These are phyloP conservation scores for Plasmodium adleri DNA, from an alignment of 169 alveolate species.

Conservation along the genomic window DNA sequence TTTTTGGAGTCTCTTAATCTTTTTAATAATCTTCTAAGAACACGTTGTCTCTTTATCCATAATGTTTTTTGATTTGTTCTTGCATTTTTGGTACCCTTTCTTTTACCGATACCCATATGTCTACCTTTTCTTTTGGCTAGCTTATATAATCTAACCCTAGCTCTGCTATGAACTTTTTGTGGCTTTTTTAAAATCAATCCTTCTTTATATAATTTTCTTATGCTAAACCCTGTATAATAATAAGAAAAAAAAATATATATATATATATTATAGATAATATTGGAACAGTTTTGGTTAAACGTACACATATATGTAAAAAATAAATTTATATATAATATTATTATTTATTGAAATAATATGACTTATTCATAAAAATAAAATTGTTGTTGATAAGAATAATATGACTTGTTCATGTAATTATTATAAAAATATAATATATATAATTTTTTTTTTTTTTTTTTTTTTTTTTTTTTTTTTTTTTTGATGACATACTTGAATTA, in stretches of 20 bases:
- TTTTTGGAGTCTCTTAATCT: slow-evolving; percentile 97
- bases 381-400: neutral
- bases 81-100: slow-evolving; percentile 98
- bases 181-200: slow-evolving; percentile 97
- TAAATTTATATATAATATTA: neutral
- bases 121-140: slow-evolving; percentile 98
- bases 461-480: slow-evolving; percentile 10
- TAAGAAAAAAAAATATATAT: neutral
- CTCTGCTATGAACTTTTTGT: slow-evolving; percentile 96
- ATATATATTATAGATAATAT: neutral
- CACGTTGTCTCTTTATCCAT: slow-evolving; percentile 99
- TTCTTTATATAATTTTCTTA: slow-evolving; percentile 97
- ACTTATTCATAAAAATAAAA: neutral
- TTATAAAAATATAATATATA: neutral
- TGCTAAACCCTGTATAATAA: slow-evolving; percentile 82
- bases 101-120: slow-evolving; percentile 98
- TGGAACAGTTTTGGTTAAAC: too few relatives aligned
- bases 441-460: neutral
- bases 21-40: slow-evolving; percentile 96
- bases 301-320: neutral
- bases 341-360: neutral
- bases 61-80: slow-evolving; percentile 97
- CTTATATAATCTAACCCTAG: slow-evolving; percentile 93
- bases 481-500: slow-evolving; percentile 94
- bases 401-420: neutral